Evolutionary conservation across 2,329 filamentous ascomycete genomes (phyloP), one percentile per base, ranked within the genome.

Genomic region (Rutstroemia sp.): DNA sequence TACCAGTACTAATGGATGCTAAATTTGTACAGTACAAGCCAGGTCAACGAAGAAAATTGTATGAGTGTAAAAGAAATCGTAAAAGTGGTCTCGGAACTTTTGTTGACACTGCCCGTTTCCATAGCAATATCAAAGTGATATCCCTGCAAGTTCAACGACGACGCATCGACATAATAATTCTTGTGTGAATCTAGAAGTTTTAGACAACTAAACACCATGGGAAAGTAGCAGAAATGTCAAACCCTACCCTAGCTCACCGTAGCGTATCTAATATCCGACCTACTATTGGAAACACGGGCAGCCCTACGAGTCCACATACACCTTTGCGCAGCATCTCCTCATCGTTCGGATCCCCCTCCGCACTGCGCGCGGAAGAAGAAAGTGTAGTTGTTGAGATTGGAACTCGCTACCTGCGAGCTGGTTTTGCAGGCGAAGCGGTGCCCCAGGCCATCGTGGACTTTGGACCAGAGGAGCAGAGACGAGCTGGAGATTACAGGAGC

Each of bases 301-400:
- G 59, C 39, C 72, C 73, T 10, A 70, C 74, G 42, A 77, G 75
- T 57, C 84, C 86, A 49, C 81, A 83, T 62, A 89, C 87, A 8
- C 85, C 80, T 27, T 60, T 70, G 39, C 75, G 72, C 61, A 61
- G 82, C 56, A 71, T 81, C 64, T 68, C 83, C 34, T 73, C 82
- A 49, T 71, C 76, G 34, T 81, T 84, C 67, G 77, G 82, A 62
- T 80, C 81, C 47, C 76, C 83, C 62, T 80, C 83, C 58, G 72
- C 83, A 65, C 70, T 88, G 63, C 77, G 84, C 66, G 75, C 86
- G 65, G 91, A 96, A 65, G 94, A 99, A 67, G 94, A 96, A 63
- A 77, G 86, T 6, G 73, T 96, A 5, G 80, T 99, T 44, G 76
- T 96, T 51, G 91, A 97, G 69, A 70, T 97, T 38, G 92, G 91